Percentiles rank a stretch among this genome's conserved stretches.
These are phyloP conservation scores for Prunus yedoensis DNA, from an alignment of 331 rosid genomes.

Conservation along the genomic window DNA sequence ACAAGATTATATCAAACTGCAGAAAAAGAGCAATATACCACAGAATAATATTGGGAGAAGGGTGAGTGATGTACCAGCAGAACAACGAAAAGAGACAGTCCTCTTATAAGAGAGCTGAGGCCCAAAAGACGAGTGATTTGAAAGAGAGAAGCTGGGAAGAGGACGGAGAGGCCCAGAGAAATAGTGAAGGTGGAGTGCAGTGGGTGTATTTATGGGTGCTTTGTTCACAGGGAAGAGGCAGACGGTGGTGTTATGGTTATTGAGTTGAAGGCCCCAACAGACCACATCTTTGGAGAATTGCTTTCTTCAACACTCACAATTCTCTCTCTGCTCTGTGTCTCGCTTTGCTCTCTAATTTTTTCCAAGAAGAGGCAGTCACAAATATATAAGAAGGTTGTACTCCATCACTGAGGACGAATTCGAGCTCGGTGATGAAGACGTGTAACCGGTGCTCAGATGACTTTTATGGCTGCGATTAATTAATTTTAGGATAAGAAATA, in stretches of 20 bases:
- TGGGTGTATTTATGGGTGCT: background rate
- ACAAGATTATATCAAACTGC: background rate
- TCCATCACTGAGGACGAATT: no score
- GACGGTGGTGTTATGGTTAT: background rate
- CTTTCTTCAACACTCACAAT: background rate
- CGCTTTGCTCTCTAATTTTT: no score
- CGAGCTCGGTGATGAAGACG: background rate
- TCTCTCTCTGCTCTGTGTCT: conserved; percentile 1
- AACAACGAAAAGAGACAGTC: conserved; percentile 55
- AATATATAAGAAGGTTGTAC: background rate
- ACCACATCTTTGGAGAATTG: conserved; percentile 16
- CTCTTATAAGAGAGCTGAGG: conserved; percentile 30
- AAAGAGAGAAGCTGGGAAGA: conserved; percentile 20
- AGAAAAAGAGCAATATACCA: background rate
- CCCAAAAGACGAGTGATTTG: conserved; percentile 23
- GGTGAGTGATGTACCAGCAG: conserved; percentile 48
- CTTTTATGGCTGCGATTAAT: no score
- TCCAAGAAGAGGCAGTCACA: background rate
- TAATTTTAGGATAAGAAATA: no score
- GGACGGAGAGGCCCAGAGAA: conserved; percentile 28
- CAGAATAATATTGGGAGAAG: background rate
- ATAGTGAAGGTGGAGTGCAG: conserved; percentile 19
- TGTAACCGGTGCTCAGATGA: background rate
- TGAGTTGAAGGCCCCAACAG: conserved; percentile 24
- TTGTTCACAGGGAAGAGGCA: conserved; percentile 16